phyloP scores from a whole-genome alignment of 257 asterid genomes.

The Euphrasia confusa region DNA sequence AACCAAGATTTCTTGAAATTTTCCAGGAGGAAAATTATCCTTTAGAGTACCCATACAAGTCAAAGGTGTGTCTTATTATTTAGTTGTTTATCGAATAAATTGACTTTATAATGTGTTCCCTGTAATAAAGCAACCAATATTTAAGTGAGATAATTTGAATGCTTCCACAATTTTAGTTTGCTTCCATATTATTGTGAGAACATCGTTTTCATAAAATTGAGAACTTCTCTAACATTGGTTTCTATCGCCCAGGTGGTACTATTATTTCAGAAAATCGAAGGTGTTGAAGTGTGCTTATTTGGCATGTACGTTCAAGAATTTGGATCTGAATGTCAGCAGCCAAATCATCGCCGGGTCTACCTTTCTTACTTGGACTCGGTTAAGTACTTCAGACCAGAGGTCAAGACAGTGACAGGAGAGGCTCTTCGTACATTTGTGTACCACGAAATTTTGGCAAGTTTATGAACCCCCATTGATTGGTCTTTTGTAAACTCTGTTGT shows the following conservation, averaged over 20 bases:
- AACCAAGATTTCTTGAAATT: slow-evolving; percentile 86
- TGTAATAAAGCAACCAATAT: background rate
- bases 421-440: slow-evolving; percentile 98
- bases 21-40: slow-evolving; percentile 93
- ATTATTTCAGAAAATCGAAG: slow-evolving; percentile 93
- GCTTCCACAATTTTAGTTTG: background rate
- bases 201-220: background rate
- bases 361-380: slow-evolving; percentile 97
- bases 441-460: slow-evolving; percentile 92
- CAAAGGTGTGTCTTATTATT: slow-evolving; percentile 58
- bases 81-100: slow-evolving; percentile 9
- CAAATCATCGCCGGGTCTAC: slow-evolving; percentile 95
- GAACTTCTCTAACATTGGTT: slow-evolving; percentile 21
- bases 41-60: slow-evolving; percentile 76
- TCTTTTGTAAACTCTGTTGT: slow-evolving; percentile 8
- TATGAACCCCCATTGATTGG: slow-evolving; percentile 22
- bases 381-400: slow-evolving; percentile 98
- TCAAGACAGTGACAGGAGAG: slow-evolving; percentile 85
- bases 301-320: slow-evolving; percentile 99
- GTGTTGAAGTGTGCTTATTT: slow-evolving; percentile 95
- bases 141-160: background rate
- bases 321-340: slow-evolving; percentile 91
- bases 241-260: slow-evolving; percentile 65
- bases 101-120: background rate
- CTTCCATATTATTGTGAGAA: slow-evolving; percentile 1